Base-by-base conservation (phyloP, 1,139 yeast species). In the Meyerozyma elateridarum region DNA sequence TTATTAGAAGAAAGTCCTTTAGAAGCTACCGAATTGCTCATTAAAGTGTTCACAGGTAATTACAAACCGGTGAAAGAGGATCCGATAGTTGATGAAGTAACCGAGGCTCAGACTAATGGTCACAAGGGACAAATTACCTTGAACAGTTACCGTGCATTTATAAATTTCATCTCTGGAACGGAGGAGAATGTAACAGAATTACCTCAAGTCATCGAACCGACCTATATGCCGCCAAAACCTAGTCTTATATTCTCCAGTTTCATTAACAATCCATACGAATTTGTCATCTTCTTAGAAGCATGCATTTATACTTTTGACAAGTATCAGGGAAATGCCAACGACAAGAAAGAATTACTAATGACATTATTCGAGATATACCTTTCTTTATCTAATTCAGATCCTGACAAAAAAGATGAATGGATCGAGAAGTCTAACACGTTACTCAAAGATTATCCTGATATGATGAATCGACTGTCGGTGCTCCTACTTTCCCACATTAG, bases 261-360 rank as follows among this genome's bases (percentile, higher is more conserved):
- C 53, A 76, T 85, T 11, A 76, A 81, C 46, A 87, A 84, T 50
- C 88, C 94, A 0, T 75, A 80, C 48, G 93, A 89, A 48, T 89
- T 91, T 67, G 94, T 89, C 13, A 84, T 85, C n/a, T 89, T 93
- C 44, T 59, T 91, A 35, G 98, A 91, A 51, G 96, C 97, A 0
- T 87, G 96, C 48, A 61, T 88, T 12, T 87, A 82, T 44, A 72
- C 85, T 6, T 85, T 85, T 51, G 89, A 83, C 38, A 72, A 69
- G 39, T 84, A 78, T 49, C 91, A 83, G 38, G 94, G 93, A 0
- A 73, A 77, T 37, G 62, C 64, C 13, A 72, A 73, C 41, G 95
- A 87, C 46, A 76, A 79, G 42, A 73, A 70, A 35, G 95, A 84
- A 31, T 67, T 89, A 22, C 61, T 85, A 35, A 75, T 84, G 7